Base-by-base conservation (phyloP, 495 filamentous ascomycete genomes). In the Lasiosphaeria hispida region DNA sequence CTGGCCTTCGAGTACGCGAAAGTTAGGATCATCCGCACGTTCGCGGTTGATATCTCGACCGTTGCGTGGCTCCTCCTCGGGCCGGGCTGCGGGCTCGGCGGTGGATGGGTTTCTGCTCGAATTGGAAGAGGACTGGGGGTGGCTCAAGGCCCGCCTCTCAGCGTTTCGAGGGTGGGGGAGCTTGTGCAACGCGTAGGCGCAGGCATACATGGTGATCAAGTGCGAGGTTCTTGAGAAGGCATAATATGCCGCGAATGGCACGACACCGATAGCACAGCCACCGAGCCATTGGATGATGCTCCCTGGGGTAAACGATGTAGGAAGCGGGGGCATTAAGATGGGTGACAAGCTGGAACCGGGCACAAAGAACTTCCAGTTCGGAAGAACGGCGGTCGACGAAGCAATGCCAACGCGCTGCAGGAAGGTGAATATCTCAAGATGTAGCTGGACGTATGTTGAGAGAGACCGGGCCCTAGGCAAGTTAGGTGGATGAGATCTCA, bases 331-430 rank as follows among this genome's bases (percentile, higher is more conserved):
- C 3, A 77, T 50, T 2, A 58, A 51, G 38, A 84, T 72, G 2
- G 77, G 80, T 2, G 80, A 83, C 3, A 65, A 41, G 44, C 63
- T 63, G 19, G 75, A 72, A 23, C 81, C 83, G 0, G 79, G 80
- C 37, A 83, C 65, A 51, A 82, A 80, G 35, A 77, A 83, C 13
- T 57, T 62, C 34, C 66, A 65, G 42, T 63, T 68, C 0, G 81
- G 81, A 13, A 84, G 55, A 44, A 61, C 66, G 7, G 61, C 61
- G 14, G 65, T 63, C 10, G 66, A 58, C 4, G 77, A 63, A 41
- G 79, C 66, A 10, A 84, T 58, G 34, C 78, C 74, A 1, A 77
- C 62, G 47, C 79, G 72, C 56, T 84, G 81, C 36, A 83, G 64
- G 33, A 75, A 73, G 7, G 72, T 69, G 57, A 75, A 82, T 37